Conservation (phyloP, 768 basidiomycete species). For the Crucibulum laeve region DNA sequence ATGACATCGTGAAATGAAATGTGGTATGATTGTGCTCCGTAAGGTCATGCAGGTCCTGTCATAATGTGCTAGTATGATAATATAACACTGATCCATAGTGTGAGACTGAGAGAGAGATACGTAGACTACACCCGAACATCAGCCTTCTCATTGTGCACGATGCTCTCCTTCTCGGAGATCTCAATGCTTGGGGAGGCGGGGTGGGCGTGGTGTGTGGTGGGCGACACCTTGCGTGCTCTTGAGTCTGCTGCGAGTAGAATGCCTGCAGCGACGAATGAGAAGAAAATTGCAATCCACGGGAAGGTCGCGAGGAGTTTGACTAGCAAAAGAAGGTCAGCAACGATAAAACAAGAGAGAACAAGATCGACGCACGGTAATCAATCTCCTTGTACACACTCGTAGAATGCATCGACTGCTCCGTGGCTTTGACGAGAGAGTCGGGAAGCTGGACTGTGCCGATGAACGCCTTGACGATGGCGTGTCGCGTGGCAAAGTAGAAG, state of each 20-base stretch:
- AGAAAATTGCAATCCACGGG: background rate
- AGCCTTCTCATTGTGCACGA: background rate
- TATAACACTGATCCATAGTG: too few species aligned
- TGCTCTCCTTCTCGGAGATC: background rate
- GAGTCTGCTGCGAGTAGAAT: background rate
- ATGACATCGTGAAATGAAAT: too few species aligned
- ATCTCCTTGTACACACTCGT: constrained; percentile 40
- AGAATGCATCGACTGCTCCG: constrained; percentile 30
- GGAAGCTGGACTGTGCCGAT: constrained; percentile 33
- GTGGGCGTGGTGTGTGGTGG: background rate
- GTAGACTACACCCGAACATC: too few species aligned
- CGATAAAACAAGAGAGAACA: constrained; percentile 3
- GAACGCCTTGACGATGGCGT: constrained; percentile 39
- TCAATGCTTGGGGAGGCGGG: background rate
- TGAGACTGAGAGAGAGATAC: too few species aligned
- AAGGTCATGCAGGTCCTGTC: too few species aligned
- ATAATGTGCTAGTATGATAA: too few species aligned
- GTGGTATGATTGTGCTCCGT: too few species aligned
- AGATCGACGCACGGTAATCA: constrained; percentile 37
- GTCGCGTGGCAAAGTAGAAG: constrained; percentile 37
- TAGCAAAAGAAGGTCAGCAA: background rate
- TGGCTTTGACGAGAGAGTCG: constrained; percentile 25
- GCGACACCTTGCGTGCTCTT: background rate
- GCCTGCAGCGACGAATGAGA: background rate
- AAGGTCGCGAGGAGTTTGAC: background rate